Conservation (phyloP, 257 asterid genomes). For the Euphrasia confusa region DNA sequence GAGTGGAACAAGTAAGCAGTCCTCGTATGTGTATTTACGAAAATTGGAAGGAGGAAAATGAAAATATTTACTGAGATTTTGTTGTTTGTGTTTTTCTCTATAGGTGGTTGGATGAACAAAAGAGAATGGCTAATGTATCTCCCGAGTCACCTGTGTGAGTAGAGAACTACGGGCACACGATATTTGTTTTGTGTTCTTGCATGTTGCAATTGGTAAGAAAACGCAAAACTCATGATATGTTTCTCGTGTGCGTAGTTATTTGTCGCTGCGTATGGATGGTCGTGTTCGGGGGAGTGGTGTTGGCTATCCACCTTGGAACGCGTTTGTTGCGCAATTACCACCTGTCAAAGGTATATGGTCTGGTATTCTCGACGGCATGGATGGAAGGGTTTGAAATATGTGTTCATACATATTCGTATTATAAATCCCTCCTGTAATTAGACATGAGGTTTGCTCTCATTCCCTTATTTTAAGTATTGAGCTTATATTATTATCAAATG, state of each 20-base stretch:
- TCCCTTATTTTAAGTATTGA: too few relatives aligned
- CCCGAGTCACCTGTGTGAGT: conserved; percentile 92
- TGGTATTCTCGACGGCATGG: conserved; percentile 95
- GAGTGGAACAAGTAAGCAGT: conserved; percentile 81
- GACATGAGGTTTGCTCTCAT: conserved; percentile 1
- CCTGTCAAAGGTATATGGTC: conserved; percentile 88
- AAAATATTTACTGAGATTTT: neutral
- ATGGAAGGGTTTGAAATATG: conserved; percentile 62
- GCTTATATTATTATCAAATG: too few relatives aligned
- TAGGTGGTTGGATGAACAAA: conserved; percentile 70
- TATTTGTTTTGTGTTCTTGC: neutral
- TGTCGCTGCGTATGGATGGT: conserved; percentile 92
- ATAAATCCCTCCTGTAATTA: too few relatives aligned
- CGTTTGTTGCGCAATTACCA: conserved; percentile 77
- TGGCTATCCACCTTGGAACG: conserved; percentile 97
- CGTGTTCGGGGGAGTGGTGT: conserved; percentile 97
- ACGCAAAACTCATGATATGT: conserved; percentile 1
- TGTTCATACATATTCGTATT: neutral
- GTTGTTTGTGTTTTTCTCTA: neutral
- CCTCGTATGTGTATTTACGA: neutral
- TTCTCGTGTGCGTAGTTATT: conserved; percentile 42
- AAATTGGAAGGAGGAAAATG: neutral
- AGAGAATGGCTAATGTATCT: conserved; percentile 72
- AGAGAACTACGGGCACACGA: conserved; percentile 4
- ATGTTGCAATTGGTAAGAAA: neutral